Conservation (phyloP, 148 eudicot species). For the Spergularia bocconei region DNA sequence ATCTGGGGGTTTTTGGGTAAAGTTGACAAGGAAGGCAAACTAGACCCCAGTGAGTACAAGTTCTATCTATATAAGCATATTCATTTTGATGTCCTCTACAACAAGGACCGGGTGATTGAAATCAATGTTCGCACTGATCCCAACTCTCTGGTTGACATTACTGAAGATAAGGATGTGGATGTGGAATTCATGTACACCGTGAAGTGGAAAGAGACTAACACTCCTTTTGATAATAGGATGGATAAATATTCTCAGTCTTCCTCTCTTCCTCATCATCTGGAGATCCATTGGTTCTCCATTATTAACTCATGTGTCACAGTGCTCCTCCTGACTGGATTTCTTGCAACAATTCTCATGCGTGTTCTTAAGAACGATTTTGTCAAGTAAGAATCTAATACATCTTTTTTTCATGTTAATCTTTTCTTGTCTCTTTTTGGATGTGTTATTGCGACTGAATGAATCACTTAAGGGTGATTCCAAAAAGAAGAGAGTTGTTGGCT, state of each 20-base stretch:
- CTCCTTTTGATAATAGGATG: conserved; percentile 59
- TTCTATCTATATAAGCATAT: conserved; percentile 56
- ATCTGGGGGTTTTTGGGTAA: conserved; percentile 69
- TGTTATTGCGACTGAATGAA: background rate
- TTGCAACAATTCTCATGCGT: conserved; percentile 72
- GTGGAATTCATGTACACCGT: conserved; percentile 63
- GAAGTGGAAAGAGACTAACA: conserved; percentile 58
- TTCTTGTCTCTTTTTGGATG: background rate
- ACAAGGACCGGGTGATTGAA: conserved; percentile 67
- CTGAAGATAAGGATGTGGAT: conserved; percentile 58
- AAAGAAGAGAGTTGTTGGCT: conserved; percentile 1
- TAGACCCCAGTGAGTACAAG: conserved; percentile 59
- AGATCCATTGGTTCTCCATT: conserved; percentile 74
- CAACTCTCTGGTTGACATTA: conserved; percentile 54
- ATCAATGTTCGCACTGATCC: conserved; percentile 60
- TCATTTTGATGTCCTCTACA: conserved; percentile 59
- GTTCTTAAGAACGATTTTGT: conserved; percentile 73
- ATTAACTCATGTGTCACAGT: conserved; percentile 72
- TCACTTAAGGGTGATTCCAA: background rate
- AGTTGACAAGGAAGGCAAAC: conserved; percentile 56
- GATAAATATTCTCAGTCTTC: conserved; percentile 68
- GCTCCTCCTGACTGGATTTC: conserved; percentile 69
- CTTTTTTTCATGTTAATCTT: background rate
- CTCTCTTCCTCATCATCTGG: conserved; percentile 63
- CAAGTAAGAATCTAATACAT: conserved; percentile 42